Percentiles rank a stretch among this genome's conserved stretches.
Evolutionary conservation across 2,329 filamentous ascomycete genomes (phyloP).

Genomic region (Rutstroemia sydowiana): DNA sequence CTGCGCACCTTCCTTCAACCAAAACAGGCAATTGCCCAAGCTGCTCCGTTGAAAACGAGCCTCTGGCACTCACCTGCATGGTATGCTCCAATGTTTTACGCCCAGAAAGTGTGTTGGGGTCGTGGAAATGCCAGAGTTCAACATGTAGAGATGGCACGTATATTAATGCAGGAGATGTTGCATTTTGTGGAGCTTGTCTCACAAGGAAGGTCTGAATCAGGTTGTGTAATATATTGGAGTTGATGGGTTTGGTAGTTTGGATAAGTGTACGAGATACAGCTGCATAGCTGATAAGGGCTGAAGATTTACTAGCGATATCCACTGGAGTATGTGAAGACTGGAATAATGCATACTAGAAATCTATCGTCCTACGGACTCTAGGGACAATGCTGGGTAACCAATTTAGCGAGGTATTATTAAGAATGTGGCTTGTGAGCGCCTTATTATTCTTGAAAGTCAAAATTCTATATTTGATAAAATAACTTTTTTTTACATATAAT

Average conservation of each 20-base stretch:
- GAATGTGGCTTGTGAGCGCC: too few relatives aligned
- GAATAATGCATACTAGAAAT: too few relatives aligned
- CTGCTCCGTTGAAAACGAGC: slow-evolving; percentile 61
- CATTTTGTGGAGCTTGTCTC: slow-evolving; percentile 64
- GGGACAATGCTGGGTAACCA: too few relatives aligned
- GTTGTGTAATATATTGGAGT: not conserved
- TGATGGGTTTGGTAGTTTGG: not conserved
- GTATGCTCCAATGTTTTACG: slow-evolving; percentile 66
- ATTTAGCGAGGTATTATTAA: too few relatives aligned
- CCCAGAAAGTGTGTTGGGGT: slow-evolving; percentile 40
- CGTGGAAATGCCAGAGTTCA: slow-evolving; percentile 57
- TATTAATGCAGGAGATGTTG: slow-evolving; percentile 62
- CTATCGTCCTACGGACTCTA: too few relatives aligned
- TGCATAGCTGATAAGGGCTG: too few relatives aligned
- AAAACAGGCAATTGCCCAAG: too few relatives aligned
- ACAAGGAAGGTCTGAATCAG: not conserved
- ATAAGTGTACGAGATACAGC: not conserved
- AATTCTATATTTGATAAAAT: too few relatives aligned
- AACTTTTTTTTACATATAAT: too few relatives aligned
- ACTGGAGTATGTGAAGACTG: too few relatives aligned
- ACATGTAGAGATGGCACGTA: slow-evolving; percentile 52
- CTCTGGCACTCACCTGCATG: slow-evolving; percentile 49
- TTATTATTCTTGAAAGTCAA: too few relatives aligned
- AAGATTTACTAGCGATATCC: too few relatives aligned
- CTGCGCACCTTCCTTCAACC: slow-evolving; percentile 28